A percentile compares a stretch with the other conserved stretches of the same genome.
phyloP scores from a whole-genome alignment of 164 flowering plant species.

The Magnolia officinalis region DNA sequence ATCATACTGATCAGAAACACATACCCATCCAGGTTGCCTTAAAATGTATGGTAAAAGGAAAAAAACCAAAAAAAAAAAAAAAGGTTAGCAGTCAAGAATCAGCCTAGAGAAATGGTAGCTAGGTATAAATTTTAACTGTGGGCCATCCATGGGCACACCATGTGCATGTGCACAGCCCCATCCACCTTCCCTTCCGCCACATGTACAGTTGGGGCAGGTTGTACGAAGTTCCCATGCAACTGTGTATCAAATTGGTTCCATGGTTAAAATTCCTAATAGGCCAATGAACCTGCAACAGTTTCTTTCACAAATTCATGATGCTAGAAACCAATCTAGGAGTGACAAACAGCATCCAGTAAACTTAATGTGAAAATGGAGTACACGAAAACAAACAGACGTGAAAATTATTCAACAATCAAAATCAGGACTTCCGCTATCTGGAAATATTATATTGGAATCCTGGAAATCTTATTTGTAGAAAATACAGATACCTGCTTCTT shows the following conservation, averaged over 20 bases:
- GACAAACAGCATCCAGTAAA: not conserved
- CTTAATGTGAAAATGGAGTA: not conserved
- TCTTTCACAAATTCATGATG: not conserved
- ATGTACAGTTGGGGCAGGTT: not conserved
- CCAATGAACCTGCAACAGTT: not conserved
- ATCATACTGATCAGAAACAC: not conserved
- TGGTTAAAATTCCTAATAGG: not conserved
- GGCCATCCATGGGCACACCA: not conserved
- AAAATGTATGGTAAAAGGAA: no score
- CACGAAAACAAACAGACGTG: not conserved
- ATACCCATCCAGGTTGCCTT: not conserved
- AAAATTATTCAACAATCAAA: not conserved
- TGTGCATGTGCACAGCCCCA: not conserved
- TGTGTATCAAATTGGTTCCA: not conserved
- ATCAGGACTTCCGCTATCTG: not conserved
- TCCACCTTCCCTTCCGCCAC: not conserved
- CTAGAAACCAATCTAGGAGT: not conserved
- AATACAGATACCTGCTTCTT: not conserved
- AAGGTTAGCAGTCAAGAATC: not conserved
- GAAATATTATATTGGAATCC: not conserved
- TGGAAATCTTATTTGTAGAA: not conserved
- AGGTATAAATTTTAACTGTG: not conserved
- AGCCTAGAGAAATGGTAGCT: not conserved
- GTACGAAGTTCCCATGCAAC: not conserved
- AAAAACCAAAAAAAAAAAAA: no score